These are phyloP conservation scores for Ampelocalamus luodianensis DNA, from an alignment of 176 grass and related monocot species.

Conservation along the genomic window DNA sequence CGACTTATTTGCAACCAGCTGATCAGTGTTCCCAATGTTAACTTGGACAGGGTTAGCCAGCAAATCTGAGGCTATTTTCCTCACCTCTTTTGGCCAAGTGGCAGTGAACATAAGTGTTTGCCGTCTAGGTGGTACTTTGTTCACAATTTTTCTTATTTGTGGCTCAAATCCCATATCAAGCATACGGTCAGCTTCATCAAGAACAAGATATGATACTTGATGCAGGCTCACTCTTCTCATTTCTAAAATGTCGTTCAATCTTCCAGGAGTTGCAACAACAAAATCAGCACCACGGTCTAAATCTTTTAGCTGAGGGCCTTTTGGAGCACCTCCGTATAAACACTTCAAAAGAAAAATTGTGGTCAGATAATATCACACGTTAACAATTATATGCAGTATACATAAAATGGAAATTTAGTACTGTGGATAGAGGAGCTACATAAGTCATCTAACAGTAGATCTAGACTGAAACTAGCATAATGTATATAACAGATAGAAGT, in stretches of 20 bases:
- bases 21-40: conserved; percentile 84
- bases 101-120: conserved; percentile 99
- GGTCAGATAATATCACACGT: not conserved
- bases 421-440: not conserved
- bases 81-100: conserved; percentile 86
- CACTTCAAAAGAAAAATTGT: conserved; percentile 49
- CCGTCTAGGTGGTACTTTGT: conserved; percentile 59
- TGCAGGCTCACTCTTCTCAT: conserved; percentile 72
- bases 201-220: conserved; percentile 81
- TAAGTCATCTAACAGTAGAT: conserved; percentile 20
- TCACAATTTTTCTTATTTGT: conserved; percentile 92
- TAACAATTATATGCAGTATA: conserved; percentile 5
- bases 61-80: conserved; percentile 79
- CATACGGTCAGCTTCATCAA: conserved; percentile 96
- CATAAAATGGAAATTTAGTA: conserved; percentile 15
- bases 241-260: conserved; percentile 90
- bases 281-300: conserved; percentile 73
- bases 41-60: conserved; percentile 78
- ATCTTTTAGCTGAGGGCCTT: conserved; percentile 83
- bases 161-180: conserved; percentile 98
- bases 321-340: conserved; percentile 89
- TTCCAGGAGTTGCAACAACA: conserved; percentile 91
- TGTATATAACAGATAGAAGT: conserved; percentile 22
- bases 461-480: not conserved
- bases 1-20: conserved; percentile 86